Conservation (phyloP, 768 basidiomycete genomes). For the Leccinum subgranulosum region DNA sequence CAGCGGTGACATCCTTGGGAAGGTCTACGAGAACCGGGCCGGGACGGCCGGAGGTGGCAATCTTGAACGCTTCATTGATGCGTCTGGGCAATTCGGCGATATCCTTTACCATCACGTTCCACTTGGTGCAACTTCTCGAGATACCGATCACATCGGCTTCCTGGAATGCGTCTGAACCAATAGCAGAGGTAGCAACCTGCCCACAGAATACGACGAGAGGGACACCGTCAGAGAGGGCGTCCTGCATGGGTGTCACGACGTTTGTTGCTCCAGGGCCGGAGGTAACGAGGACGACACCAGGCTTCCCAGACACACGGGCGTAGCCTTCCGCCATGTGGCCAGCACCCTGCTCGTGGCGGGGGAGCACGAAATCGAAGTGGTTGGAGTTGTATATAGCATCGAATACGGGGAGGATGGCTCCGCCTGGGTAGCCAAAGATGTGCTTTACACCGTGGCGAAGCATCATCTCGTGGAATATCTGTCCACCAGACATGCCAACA, state of each 20-base stretch:
- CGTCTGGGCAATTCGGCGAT: conserved; percentile 90
- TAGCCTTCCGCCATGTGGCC: conserved; percentile 99
- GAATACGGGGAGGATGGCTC: conserved; percentile 98
- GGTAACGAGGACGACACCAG: conserved; percentile 96
- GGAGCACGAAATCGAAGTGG: conserved; percentile 93
- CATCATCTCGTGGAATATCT: conserved; percentile 99
- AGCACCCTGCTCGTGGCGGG: conserved; percentile 96
- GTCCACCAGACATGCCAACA: conserved; percentile 90
- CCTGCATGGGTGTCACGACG: conserved; percentile 97
- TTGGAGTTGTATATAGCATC: conserved; percentile 97
- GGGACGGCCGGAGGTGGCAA: conserved; percentile 94
- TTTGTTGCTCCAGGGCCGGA: conserved; percentile 98
- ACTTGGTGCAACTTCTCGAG: conserved; percentile 95
- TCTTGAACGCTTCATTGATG: conserved; percentile 99
- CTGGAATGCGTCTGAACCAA: conserved; percentile 99
- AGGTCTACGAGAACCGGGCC: conserved; percentile 98
- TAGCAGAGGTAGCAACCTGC: conserved; percentile 98
- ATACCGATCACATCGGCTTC: conserved; percentile 98
- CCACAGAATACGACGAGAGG: conserved; percentile 95
- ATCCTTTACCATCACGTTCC: conserved; percentile 99
- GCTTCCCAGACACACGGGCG: conserved; percentile 94
- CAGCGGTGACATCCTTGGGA: conserved; percentile 98
- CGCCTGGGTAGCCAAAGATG: conserved; percentile 96
- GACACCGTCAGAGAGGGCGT: conserved; percentile 90
- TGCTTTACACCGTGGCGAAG: conserved; percentile 94